Evolutionary conservation across 768 basidiomycete genomes (phyloP), one percentile per base, ranked within the genome.

Genomic region (Mycena belliarum): DNA sequence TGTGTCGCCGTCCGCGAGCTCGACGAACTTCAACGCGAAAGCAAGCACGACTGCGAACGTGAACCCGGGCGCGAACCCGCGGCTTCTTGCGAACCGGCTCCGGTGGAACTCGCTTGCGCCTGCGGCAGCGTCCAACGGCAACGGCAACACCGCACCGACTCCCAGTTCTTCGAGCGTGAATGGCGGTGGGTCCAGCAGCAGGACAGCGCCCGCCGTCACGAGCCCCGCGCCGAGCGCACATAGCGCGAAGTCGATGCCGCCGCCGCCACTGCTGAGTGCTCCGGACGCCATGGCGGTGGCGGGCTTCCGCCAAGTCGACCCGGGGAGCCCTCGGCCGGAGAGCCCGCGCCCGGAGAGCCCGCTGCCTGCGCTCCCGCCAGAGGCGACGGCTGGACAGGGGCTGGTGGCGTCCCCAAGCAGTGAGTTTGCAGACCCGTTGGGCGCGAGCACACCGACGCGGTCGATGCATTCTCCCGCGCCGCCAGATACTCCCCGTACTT

Each of bases 11-110:
- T 54, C 63, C 41, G 26, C 65, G n/a, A 65, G 46, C 49, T 49
- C 57, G 44, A 60, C 66, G 49, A 58, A 45, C 42, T 60, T 57
- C 49, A 49, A 51, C 40, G 45, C 58, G 46, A 49, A 44, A 32
- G 7, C 29, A 32, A 32, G 12, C 29, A 32, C 29, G 29, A 32
- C 29, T 15, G 67, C 61, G 52, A 49, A 37, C 35, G 33, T 54
- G 35, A 55, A 49, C 15, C 57, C 66, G 20, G 76, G 64, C 49
- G 73, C 80, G n/a, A 84, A 82, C 66, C 76, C 79, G 54, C 77
- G 81, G 65, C 82, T 52, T 77, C 79, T 32, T 73, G 75, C 63
- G 21, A 54, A 66, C 49, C 56, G 56, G 43, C 66, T 60, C 45
- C 54, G 53, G 49, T 65, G 65, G 64, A 59, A 51, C 37, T 60